Evolutionary conservation across 768 basidiomycete species (phyloP), one percentile per base, ranked within the genome.

Genomic region (Hirschioporus abietinus): DNA sequence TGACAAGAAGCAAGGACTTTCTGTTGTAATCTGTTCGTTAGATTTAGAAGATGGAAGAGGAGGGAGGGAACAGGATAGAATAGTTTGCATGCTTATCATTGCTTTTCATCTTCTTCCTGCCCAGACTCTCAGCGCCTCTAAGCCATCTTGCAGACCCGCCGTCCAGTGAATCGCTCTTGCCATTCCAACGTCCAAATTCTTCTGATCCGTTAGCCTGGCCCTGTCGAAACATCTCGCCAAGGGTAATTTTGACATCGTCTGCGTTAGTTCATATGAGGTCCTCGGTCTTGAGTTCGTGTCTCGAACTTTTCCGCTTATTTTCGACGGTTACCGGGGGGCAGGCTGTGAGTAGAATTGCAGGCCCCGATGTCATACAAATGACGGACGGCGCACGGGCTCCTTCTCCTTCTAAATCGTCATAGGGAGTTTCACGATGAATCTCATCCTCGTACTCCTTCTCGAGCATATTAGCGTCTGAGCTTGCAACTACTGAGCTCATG

Each of bases 121-220:
- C 93, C 0, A 99, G 83, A 70, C 88, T 90, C 72, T 96, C 96
- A 0, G 95, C 95, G 74, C 97, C 96, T 98, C 97, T 34, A 96
- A 79, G 71, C 96, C 87, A 70, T 91, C n/a, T 90, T 91, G 93
- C 78, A 74, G 94, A 99, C 71, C 91, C 91, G 5, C 88, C 88
- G 75, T 99, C 96, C 2, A 88, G 84, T 80, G 93, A 60, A 99
- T 92, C 3, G 92, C 90, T 52, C 83, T 81, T 1, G 96, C 96
- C 73, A 96, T 90, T 75, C 96, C 91, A 24, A 87, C 87, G 76
- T 99, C 95, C 69, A 97, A 78, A 70, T 94, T 83, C 80, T 96
- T 96, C 78, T 96, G 94, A 75, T 96, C 95, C 1, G 88, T 83
- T 73, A 91, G 86, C 24, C 97, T 96, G 52, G 89, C 95, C 97